phyloP scores from a whole-genome alignment of 2,329 filamentous ascomycete species.

The Raffaelea ambrosiae region DNA sequence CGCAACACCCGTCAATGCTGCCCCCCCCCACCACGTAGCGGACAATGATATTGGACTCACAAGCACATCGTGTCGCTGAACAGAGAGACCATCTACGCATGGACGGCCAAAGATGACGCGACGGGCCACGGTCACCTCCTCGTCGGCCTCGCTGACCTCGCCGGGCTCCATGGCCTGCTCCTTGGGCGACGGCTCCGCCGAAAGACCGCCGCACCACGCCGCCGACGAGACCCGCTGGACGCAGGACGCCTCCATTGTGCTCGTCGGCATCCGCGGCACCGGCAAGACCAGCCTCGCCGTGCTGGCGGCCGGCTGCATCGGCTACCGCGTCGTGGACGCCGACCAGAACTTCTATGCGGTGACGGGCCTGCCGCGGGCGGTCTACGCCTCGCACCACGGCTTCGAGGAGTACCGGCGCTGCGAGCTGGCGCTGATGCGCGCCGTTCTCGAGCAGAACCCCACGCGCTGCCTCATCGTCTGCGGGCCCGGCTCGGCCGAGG shows the following conservation, averaged over 20 bases:
- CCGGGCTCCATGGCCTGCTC: no score
- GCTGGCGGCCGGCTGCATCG: constrained; percentile 59
- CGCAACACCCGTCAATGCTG: no score
- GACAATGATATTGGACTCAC: no score
- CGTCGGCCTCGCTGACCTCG: no score
- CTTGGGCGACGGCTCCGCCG: no score
- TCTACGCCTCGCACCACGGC: constrained; percentile 53
- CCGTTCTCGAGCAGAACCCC: constrained; percentile 49
- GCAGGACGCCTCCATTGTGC: constrained; percentile 55
- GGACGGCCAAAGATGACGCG: no score
- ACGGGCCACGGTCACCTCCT: no score
- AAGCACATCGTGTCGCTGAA: no score
- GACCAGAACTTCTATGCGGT: constrained; percentile 58
- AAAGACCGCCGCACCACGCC: no score
- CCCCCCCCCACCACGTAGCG: no score
- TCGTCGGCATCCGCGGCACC: constrained; percentile 63
- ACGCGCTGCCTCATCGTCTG: constrained; percentile 60
- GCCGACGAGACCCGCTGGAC: constrained; percentile 36
- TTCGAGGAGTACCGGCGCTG: constrained; percentile 51
- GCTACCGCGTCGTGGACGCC: constrained; percentile 57
- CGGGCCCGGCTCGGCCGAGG: constrained; percentile 47
- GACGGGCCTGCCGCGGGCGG: constrained; percentile 50
- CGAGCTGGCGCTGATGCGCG: constrained; percentile 53
- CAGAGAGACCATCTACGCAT: no score
- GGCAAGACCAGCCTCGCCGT: constrained; percentile 66